Percentiles rank a stretch among this genome's conserved stretches.
Evolutionary conservation across 2,329 filamentous ascomycete species (phyloP).

Genomic region (Microcyclospora tardicrescens): DNA sequence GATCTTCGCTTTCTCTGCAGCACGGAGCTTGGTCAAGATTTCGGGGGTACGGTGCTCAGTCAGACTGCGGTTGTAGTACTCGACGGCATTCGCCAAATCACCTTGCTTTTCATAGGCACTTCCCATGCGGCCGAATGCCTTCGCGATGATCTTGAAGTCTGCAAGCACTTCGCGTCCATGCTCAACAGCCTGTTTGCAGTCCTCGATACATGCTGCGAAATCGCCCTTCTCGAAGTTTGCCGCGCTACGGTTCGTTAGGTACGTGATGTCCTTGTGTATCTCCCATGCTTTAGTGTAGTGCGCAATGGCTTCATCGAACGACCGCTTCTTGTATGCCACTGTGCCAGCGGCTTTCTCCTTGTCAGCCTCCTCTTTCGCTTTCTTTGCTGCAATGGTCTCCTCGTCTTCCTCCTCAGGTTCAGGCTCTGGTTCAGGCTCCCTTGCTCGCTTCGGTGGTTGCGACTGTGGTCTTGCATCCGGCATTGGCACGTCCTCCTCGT

Average conservation of each 20-base stretch:
- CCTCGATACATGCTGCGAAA: conserved; percentile 72
- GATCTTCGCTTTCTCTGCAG: conserved; percentile 74
- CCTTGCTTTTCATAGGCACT: conserved; percentile 84
- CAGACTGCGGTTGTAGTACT: conserved; percentile 84
- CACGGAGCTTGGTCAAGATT: conserved; percentile 80
- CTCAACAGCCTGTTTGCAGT: conserved; percentile 77
- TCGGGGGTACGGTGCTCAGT: conserved; percentile 96
- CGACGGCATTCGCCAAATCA: conserved; percentile 65
- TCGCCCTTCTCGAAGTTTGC: conserved; percentile 95
- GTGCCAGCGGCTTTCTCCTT: conserved; percentile 91
- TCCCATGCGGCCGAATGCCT: conserved; percentile 92
- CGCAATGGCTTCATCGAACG: conserved; percentile 87
- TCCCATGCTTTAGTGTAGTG: conserved; percentile 97
- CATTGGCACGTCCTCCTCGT: conserved; percentile 66
- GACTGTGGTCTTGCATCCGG: conserved; percentile 54
- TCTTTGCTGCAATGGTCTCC: conserved; percentile 69
- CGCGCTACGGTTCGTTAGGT: conserved; percentile 90
- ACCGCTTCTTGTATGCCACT: conserved; percentile 93
- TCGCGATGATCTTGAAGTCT: conserved; percentile 97
- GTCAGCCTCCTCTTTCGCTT: conserved; percentile 85
- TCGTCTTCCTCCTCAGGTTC: conserved; percentile 63
- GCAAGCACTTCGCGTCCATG: conserved; percentile 81
- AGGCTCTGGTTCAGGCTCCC: conserved; percentile 51
- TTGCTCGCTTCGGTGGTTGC: conserved; percentile 42
- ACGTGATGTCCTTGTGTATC: conserved; percentile 86